Evolutionary conservation across 495 filamentous ascomycete species (phyloP).

Genomic region (Aspergillus heteromorphus): DNA sequence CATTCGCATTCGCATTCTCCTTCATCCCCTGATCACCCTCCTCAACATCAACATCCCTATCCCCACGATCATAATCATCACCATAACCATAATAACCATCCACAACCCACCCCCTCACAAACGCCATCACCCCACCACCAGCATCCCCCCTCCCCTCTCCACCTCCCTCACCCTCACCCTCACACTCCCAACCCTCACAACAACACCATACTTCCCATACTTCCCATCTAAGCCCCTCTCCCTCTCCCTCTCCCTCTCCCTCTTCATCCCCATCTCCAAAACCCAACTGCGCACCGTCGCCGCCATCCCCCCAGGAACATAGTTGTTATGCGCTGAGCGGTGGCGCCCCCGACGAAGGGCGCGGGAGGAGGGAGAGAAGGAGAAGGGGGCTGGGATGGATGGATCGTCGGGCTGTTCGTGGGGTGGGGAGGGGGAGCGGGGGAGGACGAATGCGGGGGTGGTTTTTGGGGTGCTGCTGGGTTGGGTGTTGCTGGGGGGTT

Average conservation of each 20-base stretch:
- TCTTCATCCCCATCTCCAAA: slow-evolving; percentile 35
- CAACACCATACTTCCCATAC: slow-evolving; percentile 21
- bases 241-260: slow-evolving; percentile 15
- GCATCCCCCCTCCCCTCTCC: too few relatives aligned
- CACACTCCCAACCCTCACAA: slow-evolving; percentile 17
- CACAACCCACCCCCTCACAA: slow-evolving; percentile 18
- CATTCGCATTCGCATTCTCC: too few relatives aligned
- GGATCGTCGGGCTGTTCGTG: slow-evolving; percentile 13
- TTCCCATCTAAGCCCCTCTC: background rate
- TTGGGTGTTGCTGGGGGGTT: slow-evolving; percentile 9
- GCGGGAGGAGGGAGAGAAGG: slow-evolving; percentile 40
- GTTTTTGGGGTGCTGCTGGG: slow-evolving; percentile 15
- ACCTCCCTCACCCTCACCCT: slow-evolving; percentile 20
- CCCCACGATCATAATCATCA: too few relatives aligned
- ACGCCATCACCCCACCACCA: slow-evolving; percentile 27
- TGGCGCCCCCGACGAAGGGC: slow-evolving; percentile 25
- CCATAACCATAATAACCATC: background rate
- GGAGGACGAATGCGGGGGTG: slow-evolving; percentile 36
- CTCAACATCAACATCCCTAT: too few relatives aligned
- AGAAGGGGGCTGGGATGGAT: slow-evolving; percentile 33
- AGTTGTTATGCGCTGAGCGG: slow-evolving; percentile 17
- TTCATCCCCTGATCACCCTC: too few relatives aligned
- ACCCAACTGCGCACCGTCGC: slow-evolving; percentile 41
- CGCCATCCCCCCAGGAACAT: slow-evolving; percentile 39
- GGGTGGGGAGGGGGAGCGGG: slow-evolving; percentile 35